Conservation (phyloP, 2,329 filamentous ascomycete species). For the Colletotrichum phormii region DNA sequence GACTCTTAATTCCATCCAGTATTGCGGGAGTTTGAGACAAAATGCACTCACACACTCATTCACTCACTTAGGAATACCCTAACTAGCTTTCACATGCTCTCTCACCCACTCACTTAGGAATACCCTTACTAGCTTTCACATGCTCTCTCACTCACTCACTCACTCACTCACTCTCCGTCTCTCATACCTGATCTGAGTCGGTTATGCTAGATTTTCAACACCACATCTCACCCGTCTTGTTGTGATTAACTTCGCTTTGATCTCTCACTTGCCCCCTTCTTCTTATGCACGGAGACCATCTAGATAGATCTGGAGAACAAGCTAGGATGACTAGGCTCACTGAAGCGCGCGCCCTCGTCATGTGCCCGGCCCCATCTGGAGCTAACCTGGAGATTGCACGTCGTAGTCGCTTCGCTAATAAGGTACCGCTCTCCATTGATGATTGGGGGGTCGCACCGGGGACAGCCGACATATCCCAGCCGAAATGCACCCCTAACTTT, state of each 20-base stretch:
- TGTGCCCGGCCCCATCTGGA: constrained; percentile 28
- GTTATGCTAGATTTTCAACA: background rate
- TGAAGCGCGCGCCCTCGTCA: constrained; percentile 11
- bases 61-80: background rate
- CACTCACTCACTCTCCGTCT: constrained; percentile 3
- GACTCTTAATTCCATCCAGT: constrained; percentile 28
- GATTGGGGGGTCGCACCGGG: constrained; percentile 15
- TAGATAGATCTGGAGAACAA: background rate
- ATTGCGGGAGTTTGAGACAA: constrained; percentile 25
- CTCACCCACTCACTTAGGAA: too few species aligned
- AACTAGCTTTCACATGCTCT: constrained; percentile 26
- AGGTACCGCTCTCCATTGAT: background rate
- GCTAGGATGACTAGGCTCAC: constrained; percentile 1
- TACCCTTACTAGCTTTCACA: constrained; percentile 24
- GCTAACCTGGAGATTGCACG: constrained; percentile 11
- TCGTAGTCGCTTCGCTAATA: background rate
- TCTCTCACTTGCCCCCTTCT: background rate
- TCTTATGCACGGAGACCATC: background rate
- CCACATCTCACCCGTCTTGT: background rate
- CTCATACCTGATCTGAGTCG: background rate
- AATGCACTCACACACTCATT: background rate
- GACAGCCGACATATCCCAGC: constrained; percentile 27
- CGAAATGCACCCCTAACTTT: background rate
- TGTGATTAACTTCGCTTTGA: background rate
- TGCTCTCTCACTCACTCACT: background rate